Percentiles rank a stretch among this genome's conserved stretches.
Conservation (phyloP, 768 basidiomycete genomes). For the Rhodotorula toruloides region DNA sequence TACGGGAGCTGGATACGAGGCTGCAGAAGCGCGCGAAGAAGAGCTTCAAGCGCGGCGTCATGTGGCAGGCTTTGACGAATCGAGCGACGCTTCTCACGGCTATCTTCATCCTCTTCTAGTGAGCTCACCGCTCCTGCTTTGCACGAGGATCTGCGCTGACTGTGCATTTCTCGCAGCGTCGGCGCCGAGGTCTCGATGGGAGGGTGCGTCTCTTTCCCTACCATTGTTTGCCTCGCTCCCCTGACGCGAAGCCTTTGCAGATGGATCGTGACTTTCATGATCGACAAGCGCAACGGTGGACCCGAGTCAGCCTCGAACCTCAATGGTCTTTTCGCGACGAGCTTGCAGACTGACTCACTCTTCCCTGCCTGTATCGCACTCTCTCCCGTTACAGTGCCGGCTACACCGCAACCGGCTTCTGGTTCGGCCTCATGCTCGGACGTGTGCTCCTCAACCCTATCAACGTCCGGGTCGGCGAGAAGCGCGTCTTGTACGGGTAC, state of each 20-base stretch:
- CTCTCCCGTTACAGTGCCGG: background rate
- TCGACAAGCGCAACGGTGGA: conserved; percentile 20
- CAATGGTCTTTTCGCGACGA: fast-evolving
- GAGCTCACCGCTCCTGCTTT: background rate
- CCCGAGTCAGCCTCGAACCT: conserved; percentile 4
- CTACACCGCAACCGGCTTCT: conserved; percentile 26
- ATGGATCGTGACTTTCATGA: conserved; percentile 28
- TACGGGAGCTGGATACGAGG: background rate
- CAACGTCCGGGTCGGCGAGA: conserved; percentile 20
- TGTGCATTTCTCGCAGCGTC: background rate
- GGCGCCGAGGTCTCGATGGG: conserved; percentile 35
- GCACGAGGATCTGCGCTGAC: background rate
- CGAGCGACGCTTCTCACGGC: conserved; percentile 5
- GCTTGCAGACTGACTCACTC: no score
- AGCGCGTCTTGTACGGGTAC: conserved; percentile 16
- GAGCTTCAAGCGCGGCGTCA: background rate
- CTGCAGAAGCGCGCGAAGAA: background rate
- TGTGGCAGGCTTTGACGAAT: background rate
- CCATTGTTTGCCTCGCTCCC: no score
- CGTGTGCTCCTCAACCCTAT: conserved; percentile 1
- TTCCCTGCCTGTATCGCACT: background rate
- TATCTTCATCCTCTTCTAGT: conserved; percentile 29
- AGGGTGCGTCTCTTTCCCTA: background rate
- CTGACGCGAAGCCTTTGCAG: background rate
- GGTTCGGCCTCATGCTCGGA: conserved; percentile 21